Percentiles rank a stretch among this genome's conserved stretches.
phyloP scores from a whole-genome alignment of 768 basidiomycete genomes.

The Termitomyces sp. region DNA sequence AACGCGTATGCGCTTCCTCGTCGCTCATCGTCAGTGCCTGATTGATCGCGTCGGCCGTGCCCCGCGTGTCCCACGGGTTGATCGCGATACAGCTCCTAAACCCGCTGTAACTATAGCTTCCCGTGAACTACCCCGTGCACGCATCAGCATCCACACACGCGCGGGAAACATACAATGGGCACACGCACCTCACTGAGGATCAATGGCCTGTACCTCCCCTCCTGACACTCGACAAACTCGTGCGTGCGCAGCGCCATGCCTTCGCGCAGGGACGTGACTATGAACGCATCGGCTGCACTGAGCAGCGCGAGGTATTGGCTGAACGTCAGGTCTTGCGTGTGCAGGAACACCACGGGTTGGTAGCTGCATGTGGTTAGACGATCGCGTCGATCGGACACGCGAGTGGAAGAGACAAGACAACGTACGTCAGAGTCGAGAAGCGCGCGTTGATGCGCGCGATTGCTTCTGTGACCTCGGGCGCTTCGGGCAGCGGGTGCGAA shows the following conservation, averaged over 20 bases:
- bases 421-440: conserved; percentile 72
- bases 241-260: conserved; percentile 84
- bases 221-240: conserved; percentile 84
- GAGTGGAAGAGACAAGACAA: neutral
- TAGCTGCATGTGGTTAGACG: conserved; percentile 18
- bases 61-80: conserved; percentile 81
- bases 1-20: conserved; percentile 65
- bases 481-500: conserved; percentile 11
- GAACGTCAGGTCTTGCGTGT: conserved; percentile 81
- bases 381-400: no score
- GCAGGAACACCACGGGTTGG: conserved; percentile 82
- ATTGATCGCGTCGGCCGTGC: conserved; percentile 51
- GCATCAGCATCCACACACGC: neutral
- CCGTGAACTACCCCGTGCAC: conserved; percentile 60
- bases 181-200: conserved; percentile 68
- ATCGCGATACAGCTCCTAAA: conserved; percentile 83
- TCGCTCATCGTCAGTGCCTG: conserved; percentile 72
- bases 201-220: conserved; percentile 58
- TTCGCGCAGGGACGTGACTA: conserved; percentile 79
- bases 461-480: conserved; percentile 63
- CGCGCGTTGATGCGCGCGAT: conserved; percentile 79
- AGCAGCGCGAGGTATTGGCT: conserved; percentile 79
- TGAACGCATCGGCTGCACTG: conserved; percentile 79
- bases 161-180: neutral
- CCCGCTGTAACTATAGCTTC: conserved; percentile 80